Conservation (phyloP, 106 monocot species). For the Dendrobium officinale region DNA sequence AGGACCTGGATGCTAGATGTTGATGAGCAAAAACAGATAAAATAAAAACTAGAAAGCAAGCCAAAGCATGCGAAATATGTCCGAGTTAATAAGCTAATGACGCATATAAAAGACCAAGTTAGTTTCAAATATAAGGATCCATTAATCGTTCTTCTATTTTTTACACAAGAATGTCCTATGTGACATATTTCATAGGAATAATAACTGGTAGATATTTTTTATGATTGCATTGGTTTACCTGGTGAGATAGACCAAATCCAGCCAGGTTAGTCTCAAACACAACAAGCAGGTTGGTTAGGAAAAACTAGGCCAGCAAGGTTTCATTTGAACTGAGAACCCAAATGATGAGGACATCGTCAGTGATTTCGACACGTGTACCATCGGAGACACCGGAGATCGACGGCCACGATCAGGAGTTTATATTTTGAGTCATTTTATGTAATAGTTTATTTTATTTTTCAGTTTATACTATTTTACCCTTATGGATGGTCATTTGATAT, state of each 20-base stretch:
- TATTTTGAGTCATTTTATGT: too few species aligned
- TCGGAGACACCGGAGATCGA: too few species aligned
- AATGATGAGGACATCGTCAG: too few species aligned
- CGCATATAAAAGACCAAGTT: not conserved
- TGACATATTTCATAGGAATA: not conserved
- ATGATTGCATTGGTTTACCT: not conserved
- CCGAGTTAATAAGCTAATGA: not conserved
- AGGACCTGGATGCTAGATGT: not conserved
- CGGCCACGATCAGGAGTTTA: too few species aligned
- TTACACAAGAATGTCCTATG: not conserved
- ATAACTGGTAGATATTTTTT: not conserved
- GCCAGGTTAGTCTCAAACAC: not conserved
- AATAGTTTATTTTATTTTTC: too few species aligned
- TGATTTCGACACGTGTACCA: too few species aligned
- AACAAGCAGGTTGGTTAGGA: not conserved
- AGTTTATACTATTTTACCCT: too few species aligned
- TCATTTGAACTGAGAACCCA: not conserved
- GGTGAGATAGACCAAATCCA: not conserved
- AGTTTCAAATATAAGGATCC: not conserved
- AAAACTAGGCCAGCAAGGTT: not conserved
- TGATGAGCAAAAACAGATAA: not conserved
- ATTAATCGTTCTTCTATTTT: not conserved
- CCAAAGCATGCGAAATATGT: not conserved
- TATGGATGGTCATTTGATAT: too few species aligned
- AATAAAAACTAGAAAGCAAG: not conserved